Base-by-base conservation (phyloP, 2,329 filamentous ascomycete species). In the Trichoderma sp. region DNA sequence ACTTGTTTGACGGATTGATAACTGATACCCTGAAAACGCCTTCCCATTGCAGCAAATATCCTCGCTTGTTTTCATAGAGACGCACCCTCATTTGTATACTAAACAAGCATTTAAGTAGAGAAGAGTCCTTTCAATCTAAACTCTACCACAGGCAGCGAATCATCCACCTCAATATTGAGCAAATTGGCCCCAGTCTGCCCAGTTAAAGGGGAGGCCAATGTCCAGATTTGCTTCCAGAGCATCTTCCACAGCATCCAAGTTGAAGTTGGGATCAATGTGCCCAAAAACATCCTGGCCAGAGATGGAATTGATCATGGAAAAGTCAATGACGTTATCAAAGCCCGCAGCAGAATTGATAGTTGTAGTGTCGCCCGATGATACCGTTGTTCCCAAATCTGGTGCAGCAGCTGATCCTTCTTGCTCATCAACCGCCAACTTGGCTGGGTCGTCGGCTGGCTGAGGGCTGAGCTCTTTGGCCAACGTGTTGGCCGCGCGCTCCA, bases 141-240 rank as follows among this genome's bases (percentile, higher is more conserved):
- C 18, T 26, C 59, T 13, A 21, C n/a, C 18, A 54, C 4, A 54
- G 2, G 24, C 2, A 10, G 30, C 4, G 26, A 13, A 28, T 43
- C 16, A 10, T 21, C 37, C 39, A 24, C 21, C 5, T 14, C 75
- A 43, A 4, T 73, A 77, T 1, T 75, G 75, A 16, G 77, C 75
- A 68, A 78, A 80, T 30, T 81, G 79, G 0, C 76, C 78, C 81
- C 81, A 83, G 14, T 82, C 81, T 11, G 77, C 77, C 85, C 84
- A 87, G 52, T 85, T 85, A 1, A 84, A 81, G 0, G 85, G 85
- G 14, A 84, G 76, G 0, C 83, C 83, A 61, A 87, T 84, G 58
- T 87, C 85, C 3, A 87, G 76, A 65, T 86, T 86, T 0, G 84
- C 84, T 68, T 86, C 84, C 0, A 87, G 75, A 0, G 83, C 85